Base-by-base conservation (phyloP, 2,329 filamentous ascomycete species). In the Aspergillus brunneoviolaceus region DNA sequence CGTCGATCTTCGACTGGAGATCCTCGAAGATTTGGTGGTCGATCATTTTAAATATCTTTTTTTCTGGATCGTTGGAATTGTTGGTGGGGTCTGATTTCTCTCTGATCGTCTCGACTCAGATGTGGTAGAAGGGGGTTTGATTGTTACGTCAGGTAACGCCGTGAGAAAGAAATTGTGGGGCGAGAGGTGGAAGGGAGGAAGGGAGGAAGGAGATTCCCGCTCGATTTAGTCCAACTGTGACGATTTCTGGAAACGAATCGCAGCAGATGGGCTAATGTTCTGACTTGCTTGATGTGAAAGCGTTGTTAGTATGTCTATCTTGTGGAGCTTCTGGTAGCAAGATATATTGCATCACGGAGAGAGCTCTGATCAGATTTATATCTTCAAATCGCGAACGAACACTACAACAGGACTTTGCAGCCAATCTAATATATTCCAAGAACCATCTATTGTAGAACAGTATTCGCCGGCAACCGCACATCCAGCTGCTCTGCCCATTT, bases 1-100 rank as follows among this genome's bases (percentile, higher is more conserved):
- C 89, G 68, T 98, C 95, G 69, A 97, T 91, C 76, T 93, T 93
- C 60, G 85, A 81, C 78, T 97, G 94, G 63, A 99, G 87, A 69
- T 89, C 85, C 72, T 92, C 87, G 77, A 98, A 97, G 75, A 98
- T 91, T 66, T 85, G 84, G 61, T 91, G 89, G 74, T 96, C 89
- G 70, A 95, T 87, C 83, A 89, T 86, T 59, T 77, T 79, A 58
- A 66, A 14, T 57, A 4, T 5, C n/a, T 42, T 16, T 45, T 19
- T 3, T 16, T 9, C 6, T 16, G 14, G n/a, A 45, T 16, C 14
- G 1, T 9, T 7, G 3, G 19, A 3, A n/a, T 42, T 16, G 19
- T 25, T 55, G 1, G 6, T 39, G 29, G 27, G 5, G 51, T 67
- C 72, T 75, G n/a, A 42, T 7, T 47, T 49, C 49, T 60, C 35